Evolutionary conservation across 208 protist species (phyloP), one percentile per base, ranked within the genome.

Genomic region (Angomonas deanei): DNA sequence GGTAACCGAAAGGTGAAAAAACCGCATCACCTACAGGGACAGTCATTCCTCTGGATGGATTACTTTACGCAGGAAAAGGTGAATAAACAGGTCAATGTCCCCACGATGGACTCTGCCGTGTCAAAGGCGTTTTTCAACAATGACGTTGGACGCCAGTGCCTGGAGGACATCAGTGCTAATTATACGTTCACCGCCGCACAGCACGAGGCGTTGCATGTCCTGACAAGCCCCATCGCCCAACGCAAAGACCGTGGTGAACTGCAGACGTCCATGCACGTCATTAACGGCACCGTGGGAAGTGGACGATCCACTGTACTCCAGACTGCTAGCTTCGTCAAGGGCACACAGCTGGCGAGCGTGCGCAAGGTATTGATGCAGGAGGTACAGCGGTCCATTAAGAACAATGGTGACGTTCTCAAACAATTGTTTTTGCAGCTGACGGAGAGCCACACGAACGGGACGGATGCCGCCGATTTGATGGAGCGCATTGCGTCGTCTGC

Each of bases 271-370:
- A 66, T 93, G 42, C 67, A 70, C 31, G 61, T 76, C 26, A 66
- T 86, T 28, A 74, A 82, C 21, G 87, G 87, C 6, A 64, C 71
- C 46, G 75, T 75, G 1, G 87, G 87, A 17, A 89, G 82, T 48
- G 88, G 88, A 15, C 91, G 91, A 59, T 88, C 88, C 1, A 72
- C 80, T 30, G 63, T 92, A 5, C 72, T 92, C 28, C 74, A 76
- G 53, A 78, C 88, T 10, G 66, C 72, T 0, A 78, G 80, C 26
- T 39, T 84, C 47, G 71, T 76, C 24, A 74, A 77, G 2, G 88
- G 88, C 33, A 66, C 72, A 50, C 70, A 82, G 56, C 72, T 84
- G 28, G 70, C 70, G 8, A 56, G 50, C 23, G 71, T 80, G 11
- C 83, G 87, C 0, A 66, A 76, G 60, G 76, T 89, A 61, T 81